Conservation (phyloP, 2,329 filamentous ascomycete genomes). For the Alternaria postmessia region DNA sequence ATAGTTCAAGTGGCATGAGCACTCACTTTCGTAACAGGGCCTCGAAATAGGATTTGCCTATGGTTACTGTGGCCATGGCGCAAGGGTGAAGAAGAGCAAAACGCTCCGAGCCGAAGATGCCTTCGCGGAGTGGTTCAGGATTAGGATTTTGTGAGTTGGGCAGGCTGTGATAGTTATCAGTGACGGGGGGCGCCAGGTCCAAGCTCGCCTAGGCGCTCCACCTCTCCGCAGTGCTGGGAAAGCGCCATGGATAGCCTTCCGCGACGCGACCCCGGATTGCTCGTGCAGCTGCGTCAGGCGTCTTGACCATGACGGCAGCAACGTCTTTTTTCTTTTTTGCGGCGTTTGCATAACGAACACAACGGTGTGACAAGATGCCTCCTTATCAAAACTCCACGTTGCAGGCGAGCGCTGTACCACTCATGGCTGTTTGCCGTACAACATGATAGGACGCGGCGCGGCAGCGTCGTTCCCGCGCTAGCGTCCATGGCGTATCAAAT, state of each 20-base stretch:
- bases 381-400: not conserved
- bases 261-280: slow-evolving; percentile 24
- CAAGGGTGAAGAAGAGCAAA: slow-evolving; percentile 19
- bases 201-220: slow-evolving; percentile 30
- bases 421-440: slow-evolving; percentile 6
- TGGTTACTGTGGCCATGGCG: slow-evolving; percentile 60
- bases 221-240: slow-evolving; percentile 31
- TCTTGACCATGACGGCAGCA: not conserved
- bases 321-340: not conserved
- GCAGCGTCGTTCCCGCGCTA: slow-evolving; percentile 23
- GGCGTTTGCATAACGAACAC: not conserved
- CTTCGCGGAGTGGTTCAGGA: slow-evolving; percentile 14
- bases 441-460: slow-evolving; percentile 4
- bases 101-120: slow-evolving; percentile 12
- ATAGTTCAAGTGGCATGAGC: slow-evolving; percentile 1
- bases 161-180: slow-evolving; percentile 27
- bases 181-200: slow-evolving; percentile 26
- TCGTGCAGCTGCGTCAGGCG: slow-evolving; percentile 5
- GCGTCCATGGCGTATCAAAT: slow-evolving; percentile 26
- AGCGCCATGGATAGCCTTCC: slow-evolving; percentile 15
- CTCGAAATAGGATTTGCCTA: slow-evolving; percentile 69
- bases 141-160: slow-evolving; percentile 7
- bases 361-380: not conserved
- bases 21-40: slow-evolving; percentile 68
- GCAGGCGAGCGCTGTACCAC: slow-evolving; percentile 1